Evolutionary conservation across 495 filamentous ascomycete genomes (phyloP), one percentile per base, ranked within the genome.

Genomic region (Monascus purpureus): DNA sequence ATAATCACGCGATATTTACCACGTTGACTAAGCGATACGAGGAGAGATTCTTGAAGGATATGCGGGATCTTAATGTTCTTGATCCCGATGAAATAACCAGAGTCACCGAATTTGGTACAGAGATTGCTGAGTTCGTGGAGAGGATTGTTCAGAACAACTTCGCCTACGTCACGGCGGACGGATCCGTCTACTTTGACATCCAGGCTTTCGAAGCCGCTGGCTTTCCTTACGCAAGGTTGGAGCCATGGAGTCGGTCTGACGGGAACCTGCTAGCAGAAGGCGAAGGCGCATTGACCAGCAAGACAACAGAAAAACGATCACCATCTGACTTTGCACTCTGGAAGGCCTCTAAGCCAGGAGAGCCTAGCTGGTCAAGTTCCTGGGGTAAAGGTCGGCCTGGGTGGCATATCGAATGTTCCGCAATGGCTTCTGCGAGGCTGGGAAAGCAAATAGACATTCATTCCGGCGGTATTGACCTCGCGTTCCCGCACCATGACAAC

Each of bases 341-440:
- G 88, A 97, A 97, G 57, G 71, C 80, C 23, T 85, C 77, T 0
- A 95, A 92, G 56, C 72, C 80, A 3, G 88, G 90, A 23, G 90
- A 97, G 61, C 90, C 90, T 1, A 79, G 69, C 38, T 97, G 90
- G 90, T 58, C 73, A 8, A 84, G 76, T 42, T 70, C 70, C 4
- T 97, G 90, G 88, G 85, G 87, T 6, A 62, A 71, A 28, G 87
- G 88, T 16, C 67, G 90, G 13, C 90, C 90, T 0, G 90, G 90
- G 11, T 95, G 85, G 90, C 90, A 96, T 53, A 95, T 97, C 39
- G 88, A 97, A 61, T 97, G 90, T 72, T 90, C 81, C 1, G 87
- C 83, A 1, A 97, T 97, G 90, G 86, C 87, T 1, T 86, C 79
- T 2, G 80, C 83, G 34, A 72, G 80, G 19, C 63, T 97, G 4